Conservation (phyloP, 768 basidiomycete genomes). For the Naganishia onofrii region DNA sequence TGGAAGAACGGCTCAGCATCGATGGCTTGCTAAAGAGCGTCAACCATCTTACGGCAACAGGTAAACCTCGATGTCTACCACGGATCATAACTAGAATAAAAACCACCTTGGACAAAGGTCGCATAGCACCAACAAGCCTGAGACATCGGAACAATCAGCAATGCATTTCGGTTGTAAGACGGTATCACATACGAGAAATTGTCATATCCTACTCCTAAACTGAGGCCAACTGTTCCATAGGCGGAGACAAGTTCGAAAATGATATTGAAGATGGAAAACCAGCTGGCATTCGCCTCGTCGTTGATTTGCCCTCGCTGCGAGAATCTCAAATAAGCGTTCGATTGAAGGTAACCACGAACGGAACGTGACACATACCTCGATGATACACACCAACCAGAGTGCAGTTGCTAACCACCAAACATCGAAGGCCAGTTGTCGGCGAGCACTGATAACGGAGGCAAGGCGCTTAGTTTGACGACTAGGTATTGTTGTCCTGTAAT, state of each 20-base stretch:
- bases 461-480: background rate
- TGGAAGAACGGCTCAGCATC: background rate
- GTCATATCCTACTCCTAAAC: conserved; percentile 74
- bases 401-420: conserved; percentile 94
- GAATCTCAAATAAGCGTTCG: background rate
- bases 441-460: conserved; percentile 33
- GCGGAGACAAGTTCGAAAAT: conserved; percentile 51
- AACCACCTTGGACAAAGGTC: conserved; percentile 80
- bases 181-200: conserved; percentile 32
- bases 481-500: background rate
- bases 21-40: background rate
- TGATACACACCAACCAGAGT: conserved; percentile 83
- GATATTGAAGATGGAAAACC: conserved; percentile 83
- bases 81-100: conserved; percentile 87
- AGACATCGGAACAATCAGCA: conserved; percentile 35
- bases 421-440: conserved; percentile 82
- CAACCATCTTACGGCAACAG: conserved; percentile 42
- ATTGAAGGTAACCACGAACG: background rate
- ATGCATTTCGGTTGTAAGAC: background rate
- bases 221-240: conserved; percentile 66
- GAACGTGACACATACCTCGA: conserved; percentile 64
- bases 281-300: conserved; percentile 59
- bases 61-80: conserved; percentile 75
- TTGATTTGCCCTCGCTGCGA: conserved; percentile 63
- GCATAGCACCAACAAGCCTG: conserved; percentile 76